Base-by-base conservation (phyloP, 2,329 filamentous ascomycete genomes). In the Geoglossum cookeanum region DNA sequence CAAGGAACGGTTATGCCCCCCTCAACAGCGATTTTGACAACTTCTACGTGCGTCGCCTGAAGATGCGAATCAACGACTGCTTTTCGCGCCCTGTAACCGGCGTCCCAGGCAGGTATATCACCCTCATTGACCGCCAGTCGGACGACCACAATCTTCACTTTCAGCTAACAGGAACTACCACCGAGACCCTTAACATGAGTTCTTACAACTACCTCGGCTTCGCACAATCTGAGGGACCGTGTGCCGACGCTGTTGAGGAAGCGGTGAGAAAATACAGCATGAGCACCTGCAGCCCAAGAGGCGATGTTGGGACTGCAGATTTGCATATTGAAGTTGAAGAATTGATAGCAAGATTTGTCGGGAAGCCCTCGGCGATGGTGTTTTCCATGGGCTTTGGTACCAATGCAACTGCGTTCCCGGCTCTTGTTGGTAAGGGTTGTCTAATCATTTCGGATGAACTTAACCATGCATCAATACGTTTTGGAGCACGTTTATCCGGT, bases 191-290 rank as follows among this genome's bases (percentile, higher is more conserved):
- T 65, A 98, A 98, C 72, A 85, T 98, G 84, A 96, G 91, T 74
- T 98, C 92, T 1, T 98, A 98, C 78, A 98, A 98, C 72, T 98
- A 98, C 68, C 85, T 98, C 29, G 92, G 92, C 48, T 98, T 98
- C 65, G 92, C 92, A 55, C 92, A 98, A 70, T 96, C 92, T 0
- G 90, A 97, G 63, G 92, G 92, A 9, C 91, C 92, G 45, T 98
- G 92, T 67, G 92, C 92, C 52, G 91, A 97, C 68, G 84, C 87
- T 13, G 87, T 91, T 3, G 92, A 98, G 72, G 84, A 90, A 52
- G 80, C 79, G 52, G 81, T 95, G 62, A 83, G 80, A 70, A 90
- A 85, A 66, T 92, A 94, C 65, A 90, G 91, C 47, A 80, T 97
- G 61, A 85, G 83, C 65, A 79, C 84, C 63, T 83, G 83, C 68